Percentiles rank a stretch among this genome's conserved stretches.
Conservation (phyloP, 192 early-diverging fungal species). For the Coemansia sp. region DNA sequence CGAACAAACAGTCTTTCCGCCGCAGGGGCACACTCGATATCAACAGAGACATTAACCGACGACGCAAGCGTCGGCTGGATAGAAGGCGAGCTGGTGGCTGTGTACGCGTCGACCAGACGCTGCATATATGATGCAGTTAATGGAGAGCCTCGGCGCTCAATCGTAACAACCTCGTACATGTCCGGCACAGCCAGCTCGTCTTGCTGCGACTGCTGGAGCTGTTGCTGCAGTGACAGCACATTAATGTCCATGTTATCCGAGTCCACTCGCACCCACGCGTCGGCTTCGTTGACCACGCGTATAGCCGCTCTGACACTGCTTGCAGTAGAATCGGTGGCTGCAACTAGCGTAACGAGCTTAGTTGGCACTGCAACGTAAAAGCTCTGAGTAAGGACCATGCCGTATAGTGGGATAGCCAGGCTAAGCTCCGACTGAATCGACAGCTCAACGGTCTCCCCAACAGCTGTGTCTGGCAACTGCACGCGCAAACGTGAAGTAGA, state of each 20-base stretch:
- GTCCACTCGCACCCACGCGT: constrained; percentile 1
- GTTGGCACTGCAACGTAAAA: constrained; percentile 5
- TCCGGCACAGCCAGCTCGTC: neutral
- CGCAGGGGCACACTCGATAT: neutral
- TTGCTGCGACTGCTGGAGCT: too few relatives aligned
- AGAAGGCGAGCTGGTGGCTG: neutral
- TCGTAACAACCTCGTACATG: neutral
- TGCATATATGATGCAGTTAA: neutral
- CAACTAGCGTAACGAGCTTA: constrained; percentile 2
- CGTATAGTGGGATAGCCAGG: neutral
- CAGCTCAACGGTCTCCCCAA: neutral
- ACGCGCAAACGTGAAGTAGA: constrained; percentile 7
- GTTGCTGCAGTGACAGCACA: neutral
- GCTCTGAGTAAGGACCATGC: constrained; percentile 13
- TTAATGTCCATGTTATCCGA: neutral
- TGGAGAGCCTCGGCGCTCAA: neutral
- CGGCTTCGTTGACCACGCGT: neutral
- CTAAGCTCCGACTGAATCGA: constrained; percentile 10
- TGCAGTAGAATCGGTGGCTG: neutral
- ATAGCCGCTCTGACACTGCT: neutral
- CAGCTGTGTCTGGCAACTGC: constrained; percentile 2
- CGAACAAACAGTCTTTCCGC: neutral
- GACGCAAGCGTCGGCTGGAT: neutral
- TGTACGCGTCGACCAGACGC: neutral
- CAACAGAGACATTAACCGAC: neutral